A percentile compares a stretch with the other conserved stretches of the same genome.
Evolutionary conservation across 1,139 yeast genomes (phyloP).

Genomic region (Geotrichum citri-aurantii): DNA sequence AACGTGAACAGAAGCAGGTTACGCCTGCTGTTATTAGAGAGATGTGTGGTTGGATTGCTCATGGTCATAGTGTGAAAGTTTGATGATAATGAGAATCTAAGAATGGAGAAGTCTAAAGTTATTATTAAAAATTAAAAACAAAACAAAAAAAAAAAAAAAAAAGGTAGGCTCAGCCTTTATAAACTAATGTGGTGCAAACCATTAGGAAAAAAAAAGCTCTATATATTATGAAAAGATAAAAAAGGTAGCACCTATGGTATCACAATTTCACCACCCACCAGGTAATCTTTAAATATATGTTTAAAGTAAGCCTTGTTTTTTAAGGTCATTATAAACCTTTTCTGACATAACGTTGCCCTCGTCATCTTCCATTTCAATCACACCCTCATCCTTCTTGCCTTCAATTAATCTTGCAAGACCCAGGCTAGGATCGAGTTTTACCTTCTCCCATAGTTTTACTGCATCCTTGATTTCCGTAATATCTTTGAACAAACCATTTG

Average conservation of each 20-base stretch:
- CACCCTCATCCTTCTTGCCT: conserved; percentile 46
- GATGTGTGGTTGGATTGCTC: not conserved
- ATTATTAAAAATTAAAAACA: not conserved
- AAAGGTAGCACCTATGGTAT: not conserved
- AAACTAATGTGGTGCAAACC: not conserved
- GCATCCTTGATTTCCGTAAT: conserved; percentile 69
- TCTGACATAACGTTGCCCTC: conserved; percentile 91
- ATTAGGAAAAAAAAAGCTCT: not conserved
- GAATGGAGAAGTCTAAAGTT: not conserved
- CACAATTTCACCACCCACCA: too few species aligned
- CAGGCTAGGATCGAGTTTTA: conserved; percentile 37
- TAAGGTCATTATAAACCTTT: conserved; percentile 73
- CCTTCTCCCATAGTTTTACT: conserved; percentile 45
- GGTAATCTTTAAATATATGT: too few species aligned
- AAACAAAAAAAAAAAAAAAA: not conserved
- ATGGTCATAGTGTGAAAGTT: not conserved
- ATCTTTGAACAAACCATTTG: conserved; percentile 52
- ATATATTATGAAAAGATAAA: not conserved
- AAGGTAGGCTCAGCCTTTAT: not conserved
- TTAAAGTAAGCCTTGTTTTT: conserved; percentile 70
- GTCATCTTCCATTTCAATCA: conserved; percentile 80
- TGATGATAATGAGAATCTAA: not conserved
- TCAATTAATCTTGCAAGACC: conserved; percentile 36
- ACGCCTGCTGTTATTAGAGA: not conserved
- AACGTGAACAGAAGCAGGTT: conserved; percentile 24